A percentile compares a stretch with the other conserved stretches of the same genome.
These are phyloP conservation scores for Aureobasidium sp. DNA, from an alignment of 2,329 filamentous ascomycete species.

Conservation along the genomic window DNA sequence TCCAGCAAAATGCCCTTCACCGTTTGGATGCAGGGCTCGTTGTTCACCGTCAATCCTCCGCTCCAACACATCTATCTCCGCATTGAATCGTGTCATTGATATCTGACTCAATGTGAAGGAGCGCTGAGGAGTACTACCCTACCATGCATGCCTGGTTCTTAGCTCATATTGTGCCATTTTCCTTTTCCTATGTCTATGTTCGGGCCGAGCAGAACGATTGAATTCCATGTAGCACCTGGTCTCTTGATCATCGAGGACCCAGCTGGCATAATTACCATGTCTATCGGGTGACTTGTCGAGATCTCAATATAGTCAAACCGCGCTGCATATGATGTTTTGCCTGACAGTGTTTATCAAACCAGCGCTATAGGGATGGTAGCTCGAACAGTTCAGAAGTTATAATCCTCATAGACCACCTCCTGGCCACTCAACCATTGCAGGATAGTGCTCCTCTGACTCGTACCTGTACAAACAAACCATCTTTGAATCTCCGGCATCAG, in stretches of 20 bases:
- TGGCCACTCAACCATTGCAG: slow-evolving; percentile 41
- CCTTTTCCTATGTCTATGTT: background rate
- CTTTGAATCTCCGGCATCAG: slow-evolving; percentile 29
- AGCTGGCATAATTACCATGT: background rate
- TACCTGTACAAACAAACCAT: slow-evolving; percentile 55
- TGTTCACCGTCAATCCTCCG: background rate
- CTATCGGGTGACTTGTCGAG: background rate
- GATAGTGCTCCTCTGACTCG: slow-evolving; percentile 41
- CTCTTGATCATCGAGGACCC: background rate
- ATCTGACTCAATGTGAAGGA: background rate
- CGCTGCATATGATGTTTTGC: background rate
- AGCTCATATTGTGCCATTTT: background rate
- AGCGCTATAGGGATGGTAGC: too few relatives aligned
- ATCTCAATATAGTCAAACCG: background rate
- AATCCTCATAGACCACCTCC: slow-evolving; percentile 44
- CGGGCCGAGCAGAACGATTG: background rate
- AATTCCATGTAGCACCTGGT: background rate
- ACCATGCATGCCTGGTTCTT: background rate
- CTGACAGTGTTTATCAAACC: too few relatives aligned
- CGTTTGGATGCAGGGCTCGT: background rate
- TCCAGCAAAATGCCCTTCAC: background rate
- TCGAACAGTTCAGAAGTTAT: slow-evolving; percentile 31
- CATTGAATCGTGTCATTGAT: background rate
- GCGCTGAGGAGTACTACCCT: slow-evolving; percentile 20
- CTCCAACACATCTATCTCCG: background rate